Evolutionary conservation across 139 green algal species (phyloP), one percentile per base, ranked within the genome.

Genomic region (Parachlorella kessleri): DNA sequence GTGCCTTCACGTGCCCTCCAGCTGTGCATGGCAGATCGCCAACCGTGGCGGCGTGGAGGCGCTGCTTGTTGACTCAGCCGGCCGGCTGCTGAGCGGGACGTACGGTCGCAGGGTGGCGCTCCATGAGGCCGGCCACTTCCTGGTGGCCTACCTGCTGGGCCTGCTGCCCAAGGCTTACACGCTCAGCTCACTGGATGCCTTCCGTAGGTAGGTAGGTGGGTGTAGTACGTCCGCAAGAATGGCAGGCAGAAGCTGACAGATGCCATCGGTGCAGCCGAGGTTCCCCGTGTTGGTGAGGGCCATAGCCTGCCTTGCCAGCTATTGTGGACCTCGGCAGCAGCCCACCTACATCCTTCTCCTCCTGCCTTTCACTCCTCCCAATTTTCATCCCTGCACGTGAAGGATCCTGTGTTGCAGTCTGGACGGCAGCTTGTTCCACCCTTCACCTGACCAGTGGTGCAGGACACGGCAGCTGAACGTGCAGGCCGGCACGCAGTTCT

Each of bases 61-160:
- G 3, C 87, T 98, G 32, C 40, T 92, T 2, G 48, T 98, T 21
- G 95, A 98, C 81, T 89, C 74, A 2, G 81, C 82, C 3, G 94
- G 83, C 0, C 80, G 92, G 6, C 6, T 92, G 6, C 68, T 96
- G 4, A 86, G 53, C 55, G 23, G 76, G 10, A 86, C n/a, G 0
- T 97, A 95, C 73, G 66, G 30, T 18, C 73, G 90, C 40, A 79
- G 93, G 0, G 92, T 98, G 26, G 90, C 92, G 0, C 55, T 88
- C 18, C 94, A 98, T 77, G 96, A 99, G 81, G 94, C 96, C 1
- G 96, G 95, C 0, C 96, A 99, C 85, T 96, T 99, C 73, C 85
- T 99, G 28, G 80, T 97, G 8, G 96, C 96, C 14, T 99, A 99
- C 82, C 80, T 98, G 32, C 35, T 97, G 30, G 96, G 97, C 10